Percentiles rank a stretch among this genome's conserved stretches.
These are phyloP conservation scores for Pleurotus citrinopileatus DNA, from an alignment of 768 basidiomycete species.

Conservation along the genomic window DNA sequence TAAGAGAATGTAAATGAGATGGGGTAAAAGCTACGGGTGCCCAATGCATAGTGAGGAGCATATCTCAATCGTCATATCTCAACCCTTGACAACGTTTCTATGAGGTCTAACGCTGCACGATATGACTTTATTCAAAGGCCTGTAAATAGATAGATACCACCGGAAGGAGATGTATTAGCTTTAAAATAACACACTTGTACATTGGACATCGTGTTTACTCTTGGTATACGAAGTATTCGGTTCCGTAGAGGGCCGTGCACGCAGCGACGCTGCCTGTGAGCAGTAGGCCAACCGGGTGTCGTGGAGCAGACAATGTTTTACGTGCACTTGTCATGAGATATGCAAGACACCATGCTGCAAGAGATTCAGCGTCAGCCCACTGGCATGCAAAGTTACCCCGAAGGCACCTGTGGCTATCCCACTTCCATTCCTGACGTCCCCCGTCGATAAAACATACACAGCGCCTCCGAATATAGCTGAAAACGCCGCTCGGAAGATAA, in stretches of 20 bases:
- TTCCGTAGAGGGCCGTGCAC: slow-evolving; percentile 14
- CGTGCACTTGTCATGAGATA: slow-evolving; percentile 12
- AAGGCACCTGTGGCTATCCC: slow-evolving; percentile 14
- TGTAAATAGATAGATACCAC: too few relatives aligned
- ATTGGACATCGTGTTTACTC: slow-evolving; percentile 4
- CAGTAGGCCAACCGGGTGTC: slow-evolving; percentile 11
- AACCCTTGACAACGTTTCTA: too few relatives aligned
- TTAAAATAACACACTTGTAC: too few relatives aligned
- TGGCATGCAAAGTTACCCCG: too few relatives aligned
- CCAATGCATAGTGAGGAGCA: too few relatives aligned
- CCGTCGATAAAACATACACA: slow-evolving; percentile 11
- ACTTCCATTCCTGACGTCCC: slow-evolving; percentile 13
- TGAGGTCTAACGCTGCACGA: too few relatives aligned
- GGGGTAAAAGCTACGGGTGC: too few relatives aligned
- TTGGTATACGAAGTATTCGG: slow-evolving; percentile 15
- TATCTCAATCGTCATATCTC: too few relatives aligned
- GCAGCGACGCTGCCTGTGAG: slow-evolving; percentile 10
- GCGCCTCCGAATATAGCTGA: slow-evolving; percentile 10
- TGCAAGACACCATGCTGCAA: slow-evolving; percentile 12
- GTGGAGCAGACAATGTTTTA: slow-evolving; percentile 8
- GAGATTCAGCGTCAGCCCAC: too few relatives aligned
- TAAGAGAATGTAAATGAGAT: too few relatives aligned
- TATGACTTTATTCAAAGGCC: too few relatives aligned
- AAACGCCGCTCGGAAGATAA: slow-evolving; percentile 12
- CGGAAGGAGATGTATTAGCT: too few relatives aligned